Evolutionary conservation across 768 basidiomycete species (phyloP).

Genomic region (Cystobasidium tubakii): DNA sequence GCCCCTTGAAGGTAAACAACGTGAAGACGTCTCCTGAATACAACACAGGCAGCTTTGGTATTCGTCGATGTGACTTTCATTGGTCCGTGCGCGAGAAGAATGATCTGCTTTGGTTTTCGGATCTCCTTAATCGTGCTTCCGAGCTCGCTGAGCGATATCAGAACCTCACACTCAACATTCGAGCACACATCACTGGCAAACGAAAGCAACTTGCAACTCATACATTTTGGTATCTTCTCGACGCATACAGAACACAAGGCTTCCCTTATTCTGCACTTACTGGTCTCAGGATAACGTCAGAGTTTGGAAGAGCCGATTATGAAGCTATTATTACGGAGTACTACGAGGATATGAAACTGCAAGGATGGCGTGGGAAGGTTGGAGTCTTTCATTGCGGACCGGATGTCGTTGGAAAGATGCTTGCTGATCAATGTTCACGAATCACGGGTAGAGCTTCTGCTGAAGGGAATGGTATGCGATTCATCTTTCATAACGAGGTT

Average conservation of each 20-base stretch:
- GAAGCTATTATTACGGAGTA: slow-evolving; percentile 10
- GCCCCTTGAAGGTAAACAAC: background rate
- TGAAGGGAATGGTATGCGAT: slow-evolving; percentile 16
- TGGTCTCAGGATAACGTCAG: slow-evolving; percentile 1
- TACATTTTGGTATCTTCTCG: slow-evolving; percentile 24
- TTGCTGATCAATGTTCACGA: slow-evolving; percentile 18
- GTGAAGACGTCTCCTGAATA: background rate
- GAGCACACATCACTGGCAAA: slow-evolving; percentile 23
- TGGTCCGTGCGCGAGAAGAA: slow-evolving; percentile 33
- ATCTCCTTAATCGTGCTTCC: slow-evolving; percentile 25
- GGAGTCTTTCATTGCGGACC: slow-evolving; percentile 30
- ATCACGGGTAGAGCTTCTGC: slow-evolving; percentile 5
- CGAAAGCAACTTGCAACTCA: slow-evolving; percentile 17
- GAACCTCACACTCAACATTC: slow-evolving; percentile 34
- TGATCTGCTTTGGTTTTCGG: slow-evolving; percentile 32
- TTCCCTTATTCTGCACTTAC: slow-evolving; percentile 28
- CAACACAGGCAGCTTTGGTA: background rate
- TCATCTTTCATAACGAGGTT: slow-evolving; percentile 31
- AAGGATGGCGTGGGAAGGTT: slow-evolving; percentile 28
- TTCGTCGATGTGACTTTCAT: slow-evolving; percentile 26
- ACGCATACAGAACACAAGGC: slow-evolving; percentile 12
- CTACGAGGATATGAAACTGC: slow-evolving; percentile 27
- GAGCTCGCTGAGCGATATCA: background rate
- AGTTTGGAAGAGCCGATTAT: slow-evolving; percentile 28
- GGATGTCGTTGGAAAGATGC: slow-evolving; percentile 10